Percentiles rank a stretch among this genome's conserved stretches.
These are phyloP conservation scores for Quercus robur DNA, from an alignment of 306 rosid genomes.

Conservation along the genomic window DNA sequence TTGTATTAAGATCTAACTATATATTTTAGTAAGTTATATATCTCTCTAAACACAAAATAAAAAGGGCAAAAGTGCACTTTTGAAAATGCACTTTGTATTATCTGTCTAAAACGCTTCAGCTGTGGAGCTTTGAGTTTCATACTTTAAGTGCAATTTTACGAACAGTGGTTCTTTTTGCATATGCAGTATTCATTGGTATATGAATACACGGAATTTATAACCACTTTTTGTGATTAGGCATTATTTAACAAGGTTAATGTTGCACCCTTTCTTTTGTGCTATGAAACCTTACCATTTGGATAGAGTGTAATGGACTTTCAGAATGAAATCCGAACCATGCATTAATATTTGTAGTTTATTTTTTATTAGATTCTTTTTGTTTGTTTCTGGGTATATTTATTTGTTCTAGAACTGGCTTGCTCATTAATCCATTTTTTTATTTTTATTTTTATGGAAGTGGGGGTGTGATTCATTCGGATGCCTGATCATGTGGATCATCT, in stretches of 20 bases:
- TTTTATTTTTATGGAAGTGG: conserved; percentile 19
- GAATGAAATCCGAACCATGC: not conserved
- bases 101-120: too few species aligned
- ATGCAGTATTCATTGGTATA: not conserved
- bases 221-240: not conserved
- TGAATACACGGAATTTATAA: not conserved
- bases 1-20: too few species aligned
- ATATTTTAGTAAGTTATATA: too few species aligned
- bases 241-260: not conserved
- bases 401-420: not conserved
- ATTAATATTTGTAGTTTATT: not conserved
- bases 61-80: too few species aligned
- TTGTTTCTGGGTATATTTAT: not conserved
- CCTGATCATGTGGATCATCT: conserved; percentile 38
- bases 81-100: too few species aligned
- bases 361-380: not conserved
- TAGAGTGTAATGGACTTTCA: not conserved
- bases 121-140: too few species aligned
- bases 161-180: not conserved
- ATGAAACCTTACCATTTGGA: not conserved
- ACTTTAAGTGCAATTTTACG: not conserved
- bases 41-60: too few species aligned
- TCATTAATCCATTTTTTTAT: conserved; percentile 7
- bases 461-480: conserved; percentile 36
- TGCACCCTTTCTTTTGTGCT: not conserved